phyloP scores from a whole-genome alignment of 331 rosid species.

The Quercus lobata region DNA sequence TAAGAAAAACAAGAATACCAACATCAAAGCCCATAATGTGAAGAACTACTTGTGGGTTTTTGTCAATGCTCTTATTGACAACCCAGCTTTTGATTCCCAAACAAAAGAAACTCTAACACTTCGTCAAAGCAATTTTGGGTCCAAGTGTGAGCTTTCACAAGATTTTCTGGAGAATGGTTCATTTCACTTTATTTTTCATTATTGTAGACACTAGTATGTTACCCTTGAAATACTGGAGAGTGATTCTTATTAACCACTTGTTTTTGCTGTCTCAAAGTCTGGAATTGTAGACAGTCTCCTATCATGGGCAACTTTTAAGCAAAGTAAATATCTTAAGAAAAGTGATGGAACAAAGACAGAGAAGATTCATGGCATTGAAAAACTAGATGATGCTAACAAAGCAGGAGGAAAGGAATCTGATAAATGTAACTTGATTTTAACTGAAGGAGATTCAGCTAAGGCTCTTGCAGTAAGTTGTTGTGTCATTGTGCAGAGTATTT shows the following conservation, averaged over 20 bases:
- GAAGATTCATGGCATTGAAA: constrained; percentile 71
- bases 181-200: constrained; percentile 1
- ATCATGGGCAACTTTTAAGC: constrained; percentile 91
- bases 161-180: constrained; percentile 77
- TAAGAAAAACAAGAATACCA: constrained; percentile 84
- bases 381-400: constrained; percentile 91
- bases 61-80: constrained; percentile 90
- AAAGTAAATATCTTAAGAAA: constrained; percentile 85
- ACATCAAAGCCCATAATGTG: constrained; percentile 81
- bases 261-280: constrained; percentile 69
- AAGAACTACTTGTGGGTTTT: constrained; percentile 84
- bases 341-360: constrained; percentile 92
- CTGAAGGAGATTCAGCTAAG: too few relatives aligned
- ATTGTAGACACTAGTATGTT: background rate
- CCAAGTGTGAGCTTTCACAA: constrained; percentile 72
- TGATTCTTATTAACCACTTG: background rate
- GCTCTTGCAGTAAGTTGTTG: too few relatives aligned
- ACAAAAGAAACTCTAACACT: constrained; percentile 77
- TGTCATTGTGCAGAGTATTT: too few relatives aligned
- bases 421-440: too few relatives aligned
- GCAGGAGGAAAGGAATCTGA: constrained; percentile 18
- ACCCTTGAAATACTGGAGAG: background rate
- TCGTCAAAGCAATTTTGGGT: constrained; percentile 78
- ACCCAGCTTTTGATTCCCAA: constrained; percentile 92
- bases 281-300: constrained; percentile 88